Evolutionary conservation across 2,329 filamentous ascomycete genomes (phyloP).

Genomic region (Sarocladium oryzae): DNA sequence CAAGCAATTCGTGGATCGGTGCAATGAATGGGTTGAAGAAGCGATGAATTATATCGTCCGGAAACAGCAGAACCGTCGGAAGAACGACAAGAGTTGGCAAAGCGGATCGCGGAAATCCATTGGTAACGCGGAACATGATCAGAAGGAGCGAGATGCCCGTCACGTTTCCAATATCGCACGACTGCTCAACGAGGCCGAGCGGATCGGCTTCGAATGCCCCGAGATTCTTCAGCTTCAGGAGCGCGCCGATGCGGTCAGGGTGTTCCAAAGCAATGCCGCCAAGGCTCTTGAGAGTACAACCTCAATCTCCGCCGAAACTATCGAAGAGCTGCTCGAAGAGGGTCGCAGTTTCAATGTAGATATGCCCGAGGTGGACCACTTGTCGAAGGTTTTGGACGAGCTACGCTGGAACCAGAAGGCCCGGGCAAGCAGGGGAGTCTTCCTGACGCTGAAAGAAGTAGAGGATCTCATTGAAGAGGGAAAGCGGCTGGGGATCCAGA

Average conservation of each 20-base stretch:
- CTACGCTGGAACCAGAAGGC: constrained; percentile 84
- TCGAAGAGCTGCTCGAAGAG: constrained; percentile 86
- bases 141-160: constrained; percentile 78
- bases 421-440: constrained; percentile 53
- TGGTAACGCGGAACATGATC: constrained; percentile 48
- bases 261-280: constrained; percentile 73
- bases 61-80: constrained; percentile 94
- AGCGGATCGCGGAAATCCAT: constrained; percentile 66
- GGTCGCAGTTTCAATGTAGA: constrained; percentile 87
- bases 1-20: constrained; percentile 86
- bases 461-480: constrained; percentile 72
- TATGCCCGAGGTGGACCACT: constrained; percentile 76
- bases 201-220: constrained; percentile 85
- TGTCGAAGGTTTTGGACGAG: constrained; percentile 76
- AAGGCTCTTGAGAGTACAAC: constrained; percentile 61
- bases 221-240: constrained; percentile 84
- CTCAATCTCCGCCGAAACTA: constrained; percentile 59
- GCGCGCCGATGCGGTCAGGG: constrained; percentile 74
- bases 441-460: constrained; percentile 72
- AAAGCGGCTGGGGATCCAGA: constrained; percentile 67
- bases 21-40: constrained; percentile 97
- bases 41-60: constrained; percentile 93
- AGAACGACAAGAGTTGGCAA: constrained; percentile 84
- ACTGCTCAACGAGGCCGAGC: constrained; percentile 75
- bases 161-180: constrained; percentile 85